phyloP scores from a whole-genome alignment of 805 yeast species.

The Metschnikowia kunwiensis region DNA sequence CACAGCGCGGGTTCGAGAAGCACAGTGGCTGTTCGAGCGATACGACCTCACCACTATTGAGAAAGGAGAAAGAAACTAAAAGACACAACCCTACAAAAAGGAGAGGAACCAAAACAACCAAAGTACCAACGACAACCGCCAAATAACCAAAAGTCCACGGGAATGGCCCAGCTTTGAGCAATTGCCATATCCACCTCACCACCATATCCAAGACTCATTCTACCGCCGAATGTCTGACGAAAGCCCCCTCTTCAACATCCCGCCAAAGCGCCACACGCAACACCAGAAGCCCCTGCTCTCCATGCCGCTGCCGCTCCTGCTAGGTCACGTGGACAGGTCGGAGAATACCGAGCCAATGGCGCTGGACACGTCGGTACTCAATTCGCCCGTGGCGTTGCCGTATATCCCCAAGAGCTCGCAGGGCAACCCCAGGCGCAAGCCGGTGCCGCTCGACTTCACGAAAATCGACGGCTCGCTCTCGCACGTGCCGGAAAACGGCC shows the following conservation, averaged over 20 bases:
- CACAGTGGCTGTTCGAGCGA: no score
- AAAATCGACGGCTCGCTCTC: slow-evolving; percentile 29
- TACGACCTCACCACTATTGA: no score
- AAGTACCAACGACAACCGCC: no score
- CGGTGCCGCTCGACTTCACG: slow-evolving; percentile 43
- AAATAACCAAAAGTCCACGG: no score
- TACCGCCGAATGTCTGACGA: slow-evolving; percentile 13
- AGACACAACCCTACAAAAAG: no score
- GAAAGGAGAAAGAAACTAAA: no score
- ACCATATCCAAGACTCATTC: background rate
- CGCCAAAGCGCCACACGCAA: slow-evolving; percentile 25
- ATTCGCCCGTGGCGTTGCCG: slow-evolving; percentile 10
- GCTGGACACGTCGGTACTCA: slow-evolving; percentile 2
- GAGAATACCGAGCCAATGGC: background rate
- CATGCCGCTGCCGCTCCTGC: slow-evolving; percentile 28
- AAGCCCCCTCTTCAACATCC: slow-evolving; percentile 34
- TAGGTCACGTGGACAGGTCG: slow-evolving; percentile 3
- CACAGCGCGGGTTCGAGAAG: no score
- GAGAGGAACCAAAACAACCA: no score
- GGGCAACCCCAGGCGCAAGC: slow-evolving; percentile 30
- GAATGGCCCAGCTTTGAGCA: no score
- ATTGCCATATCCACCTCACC: no score
- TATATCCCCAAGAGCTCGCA: slow-evolving; percentile 10
- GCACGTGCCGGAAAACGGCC: no score
- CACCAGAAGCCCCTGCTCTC: slow-evolving; percentile 25